Percentiles rank a stretch among this genome's conserved stretches.
These are phyloP conservation scores for Urochloa ruziziensis DNA, from an alignment of 176 grass and related monocot genomes.

Conservation along the genomic window DNA sequence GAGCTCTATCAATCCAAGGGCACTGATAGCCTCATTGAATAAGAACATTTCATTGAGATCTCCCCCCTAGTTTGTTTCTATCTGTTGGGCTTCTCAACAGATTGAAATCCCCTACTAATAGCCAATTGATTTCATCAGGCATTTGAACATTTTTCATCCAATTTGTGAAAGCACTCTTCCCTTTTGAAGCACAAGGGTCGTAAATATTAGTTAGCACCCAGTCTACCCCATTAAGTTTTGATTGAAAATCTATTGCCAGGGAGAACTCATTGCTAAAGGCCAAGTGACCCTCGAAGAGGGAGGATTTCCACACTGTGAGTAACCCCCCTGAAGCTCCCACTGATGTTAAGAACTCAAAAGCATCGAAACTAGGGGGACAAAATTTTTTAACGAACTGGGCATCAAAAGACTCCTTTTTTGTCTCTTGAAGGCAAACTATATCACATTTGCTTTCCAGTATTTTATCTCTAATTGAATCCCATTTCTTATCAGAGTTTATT, in stretches of 20 bases:
- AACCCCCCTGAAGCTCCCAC: background rate
- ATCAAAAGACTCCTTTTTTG: background rate
- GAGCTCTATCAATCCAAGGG: too few relatives aligned
- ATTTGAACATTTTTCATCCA: background rate
- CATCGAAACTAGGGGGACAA: background rate
- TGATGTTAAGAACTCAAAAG: background rate
- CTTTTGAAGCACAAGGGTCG: background rate
- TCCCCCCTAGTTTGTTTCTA: background rate
- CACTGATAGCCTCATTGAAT: too few relatives aligned
- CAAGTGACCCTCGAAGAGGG: accelerated
- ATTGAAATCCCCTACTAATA: background rate
- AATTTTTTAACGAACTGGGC: too few relatives aligned
- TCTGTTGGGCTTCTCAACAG: background rate
- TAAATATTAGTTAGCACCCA: background rate
- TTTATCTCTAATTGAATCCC: background rate
- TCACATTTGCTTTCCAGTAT: background rate
- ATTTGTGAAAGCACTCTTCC: too few relatives aligned
- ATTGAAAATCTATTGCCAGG: background rate
- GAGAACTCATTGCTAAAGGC: background rate
- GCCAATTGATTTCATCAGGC: background rate
- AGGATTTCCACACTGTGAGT: accelerated
- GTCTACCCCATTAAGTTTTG: accelerated
- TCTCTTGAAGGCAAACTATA: background rate
- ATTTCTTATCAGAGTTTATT: background rate
- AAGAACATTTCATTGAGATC: too few relatives aligned